These are phyloP conservation scores for Tuber aestivum DNA, from an alignment of 495 filamentous ascomycete genomes.

Conservation along the genomic window DNA sequence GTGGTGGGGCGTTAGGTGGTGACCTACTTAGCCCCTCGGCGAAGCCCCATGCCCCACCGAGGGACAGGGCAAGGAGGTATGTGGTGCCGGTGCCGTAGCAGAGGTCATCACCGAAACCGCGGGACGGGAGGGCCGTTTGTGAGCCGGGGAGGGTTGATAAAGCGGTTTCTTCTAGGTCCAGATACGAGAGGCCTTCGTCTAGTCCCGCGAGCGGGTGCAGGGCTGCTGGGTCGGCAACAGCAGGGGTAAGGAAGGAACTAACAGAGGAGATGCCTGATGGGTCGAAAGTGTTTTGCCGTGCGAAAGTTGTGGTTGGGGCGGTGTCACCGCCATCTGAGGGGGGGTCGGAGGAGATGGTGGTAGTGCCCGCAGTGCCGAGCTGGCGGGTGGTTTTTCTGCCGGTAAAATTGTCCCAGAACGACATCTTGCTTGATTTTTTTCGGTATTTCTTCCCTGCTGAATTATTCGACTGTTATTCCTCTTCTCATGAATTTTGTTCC, in stretches of 20 bases:
- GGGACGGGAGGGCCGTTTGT: slow-evolving; percentile 79
- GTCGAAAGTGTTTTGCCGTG: slow-evolving; percentile 23
- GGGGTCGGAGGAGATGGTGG: slow-evolving; percentile 2
- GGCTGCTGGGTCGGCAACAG: slow-evolving; percentile 72
- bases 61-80: slow-evolving; percentile 76
- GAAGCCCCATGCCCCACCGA: slow-evolving; percentile 87
- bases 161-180: slow-evolving; percentile 83
- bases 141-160: slow-evolving; percentile 83
- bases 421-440: slow-evolving; percentile 16
- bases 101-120: slow-evolving; percentile 95
- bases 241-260: slow-evolving; percentile 41
- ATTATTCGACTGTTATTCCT: background rate
- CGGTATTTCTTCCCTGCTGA: background rate
- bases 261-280: slow-evolving; percentile 14
- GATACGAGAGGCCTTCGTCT: slow-evolving; percentile 86
- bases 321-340: slow-evolving; percentile 33
- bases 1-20: slow-evolving; percentile 66
- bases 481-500: background rate
- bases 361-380: background rate
- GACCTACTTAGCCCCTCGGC: slow-evolving; percentile 76
- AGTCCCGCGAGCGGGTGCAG: slow-evolving; percentile 93
- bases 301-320: slow-evolving; percentile 35
- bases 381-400: slow-evolving; percentile 17
- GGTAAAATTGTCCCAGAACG: slow-evolving; percentile 36
- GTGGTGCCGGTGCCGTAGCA: slow-evolving; percentile 95